Evolutionary conservation across 176 grass and related monocot genomes (phyloP), one percentile per base, ranked within the genome.

Genomic region (Puya raimondii): DNA sequence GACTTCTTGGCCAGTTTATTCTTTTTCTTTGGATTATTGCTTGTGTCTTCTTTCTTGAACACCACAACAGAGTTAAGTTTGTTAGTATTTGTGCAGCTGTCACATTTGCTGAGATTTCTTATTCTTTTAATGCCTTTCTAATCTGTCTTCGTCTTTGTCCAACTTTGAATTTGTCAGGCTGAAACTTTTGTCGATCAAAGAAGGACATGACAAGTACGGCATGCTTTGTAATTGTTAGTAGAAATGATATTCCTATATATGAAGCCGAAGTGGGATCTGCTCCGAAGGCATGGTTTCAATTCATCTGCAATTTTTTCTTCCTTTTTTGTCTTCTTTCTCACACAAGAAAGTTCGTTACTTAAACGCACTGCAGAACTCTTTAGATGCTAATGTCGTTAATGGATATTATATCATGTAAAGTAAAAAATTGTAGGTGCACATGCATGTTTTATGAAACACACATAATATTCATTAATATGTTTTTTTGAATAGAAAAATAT

Each of bases 201-300:
- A 58, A 58, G 16, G 12, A 58, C 15, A 96, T 96, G 91, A 80
- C 88, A n/a, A 91, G 72, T 59, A 88, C 85, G n/a, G 91, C 85
- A 48, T 96, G 91, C 29, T 96, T 96, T 2, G 75, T 88, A 63
- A 91, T 91, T 76, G 91, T 96, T 47, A 86, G 88, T 79, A 96
- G 87, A 83, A 86, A 96, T 5, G 80, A 88, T 33, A 91, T 91
- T 64, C 88, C 91, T 11, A 91, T 96, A 26, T 96, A 96, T 63
- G 88, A 96, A 82, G 85, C 91, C 48, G 91, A 96, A 84, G 80
- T 96, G 59, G 88, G 88, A 69, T 88, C 88, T 0, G 82, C 82
- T 54, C 80, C 79, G 0, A 96, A 85, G 76, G 87, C 88, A 70
- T 10, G 56, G 53, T 22, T 27, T 42, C 49, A 3, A 0, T 63